Conservation (phyloP, 257 asterid genomes). For the Dorcoceras hygrometricum region DNA sequence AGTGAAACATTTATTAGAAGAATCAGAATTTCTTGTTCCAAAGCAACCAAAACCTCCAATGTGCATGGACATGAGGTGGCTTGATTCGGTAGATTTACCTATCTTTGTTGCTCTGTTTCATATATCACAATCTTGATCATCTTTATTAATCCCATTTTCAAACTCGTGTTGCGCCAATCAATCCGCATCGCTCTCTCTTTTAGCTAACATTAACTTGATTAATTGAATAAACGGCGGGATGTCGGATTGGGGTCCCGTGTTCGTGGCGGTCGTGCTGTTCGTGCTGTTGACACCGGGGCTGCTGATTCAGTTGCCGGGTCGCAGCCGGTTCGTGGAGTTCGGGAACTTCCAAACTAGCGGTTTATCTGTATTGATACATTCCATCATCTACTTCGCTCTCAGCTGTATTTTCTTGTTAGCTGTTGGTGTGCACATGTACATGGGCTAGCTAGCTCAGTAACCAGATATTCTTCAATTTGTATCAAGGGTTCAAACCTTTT, state of each 20-base stretch:
- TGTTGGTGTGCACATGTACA: constrained; percentile 64
- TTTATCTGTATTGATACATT: constrained; percentile 66
- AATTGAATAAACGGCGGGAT: constrained; percentile 16
- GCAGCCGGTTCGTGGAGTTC: constrained; percentile 65
- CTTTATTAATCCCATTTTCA: background rate
- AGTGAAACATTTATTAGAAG: background rate
- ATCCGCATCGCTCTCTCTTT: background rate
- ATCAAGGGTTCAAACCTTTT: background rate
- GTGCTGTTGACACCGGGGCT: constrained; percentile 81
- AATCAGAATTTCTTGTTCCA: background rate
- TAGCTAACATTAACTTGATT: no score
- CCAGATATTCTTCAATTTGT: background rate
- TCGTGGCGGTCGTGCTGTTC: constrained; percentile 81
- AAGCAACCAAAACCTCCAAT: background rate
- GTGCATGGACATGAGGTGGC: background rate
- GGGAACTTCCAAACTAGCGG: constrained; percentile 83
- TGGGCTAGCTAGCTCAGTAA: constrained; percentile 38
- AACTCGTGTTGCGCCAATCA: background rate
- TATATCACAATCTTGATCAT: background rate
- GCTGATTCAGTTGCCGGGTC: constrained; percentile 81
- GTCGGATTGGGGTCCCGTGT: constrained; percentile 96
- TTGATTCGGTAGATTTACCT: background rate
- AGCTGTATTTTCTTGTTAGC: constrained; percentile 80
- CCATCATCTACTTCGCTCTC: constrained; percentile 70
- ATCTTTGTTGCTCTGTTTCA: background rate